Base-by-base conservation (phyloP, 495 filamentous ascomycete species). In the Lasiosphaeria ovina region DNA sequence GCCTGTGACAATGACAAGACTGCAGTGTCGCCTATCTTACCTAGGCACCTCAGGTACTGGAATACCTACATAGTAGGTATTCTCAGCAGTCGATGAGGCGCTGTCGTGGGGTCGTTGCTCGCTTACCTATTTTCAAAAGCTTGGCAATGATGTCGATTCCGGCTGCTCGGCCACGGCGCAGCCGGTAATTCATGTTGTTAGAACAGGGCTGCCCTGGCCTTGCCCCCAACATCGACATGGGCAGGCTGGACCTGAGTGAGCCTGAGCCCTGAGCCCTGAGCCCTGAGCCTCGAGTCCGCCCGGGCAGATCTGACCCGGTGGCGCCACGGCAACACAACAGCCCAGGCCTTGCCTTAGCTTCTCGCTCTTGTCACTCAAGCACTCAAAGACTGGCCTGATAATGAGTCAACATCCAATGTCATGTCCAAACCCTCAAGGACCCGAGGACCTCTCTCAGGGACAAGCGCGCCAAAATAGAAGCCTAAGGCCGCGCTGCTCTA, bases 131-230 rank as follows among this genome's bases (percentile, higher is more conserved):
- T n/a, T n/a, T 24, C 24, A 24, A 24, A 24, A 50, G 40, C 51
- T 49, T 47, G 31, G 12, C 45, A 52, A 35, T 24, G 24, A 24
- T 24, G 53, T 62, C 65, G 62, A 64, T 58, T 55, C 62, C 63
- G 67, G 69, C 69, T 68, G 65, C 62, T 62, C 59, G 58, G 57
- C 61, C 61, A 63, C 62, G 65, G 65, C 67, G 55, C 65, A 72
- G 60, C 63, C 67, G 63, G 65, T 62, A 64, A 64, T 66, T 4
- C 4, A 24, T 24, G 24, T 24, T 24, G 24, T 24, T 24, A 24
- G 24, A 24, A 24, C 24, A 24, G 24, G 24, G 24, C 24, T 24
- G 24, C 24, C 24, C 24, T 24, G 24, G 24, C 24, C 24, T 24
- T 24, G 24, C 24, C 24, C 24, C 24, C 24, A 2, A 24, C 24